Evolutionary conservation across 176 grass and related monocot genomes (phyloP).

Genomic region (Oryza nivara): DNA sequence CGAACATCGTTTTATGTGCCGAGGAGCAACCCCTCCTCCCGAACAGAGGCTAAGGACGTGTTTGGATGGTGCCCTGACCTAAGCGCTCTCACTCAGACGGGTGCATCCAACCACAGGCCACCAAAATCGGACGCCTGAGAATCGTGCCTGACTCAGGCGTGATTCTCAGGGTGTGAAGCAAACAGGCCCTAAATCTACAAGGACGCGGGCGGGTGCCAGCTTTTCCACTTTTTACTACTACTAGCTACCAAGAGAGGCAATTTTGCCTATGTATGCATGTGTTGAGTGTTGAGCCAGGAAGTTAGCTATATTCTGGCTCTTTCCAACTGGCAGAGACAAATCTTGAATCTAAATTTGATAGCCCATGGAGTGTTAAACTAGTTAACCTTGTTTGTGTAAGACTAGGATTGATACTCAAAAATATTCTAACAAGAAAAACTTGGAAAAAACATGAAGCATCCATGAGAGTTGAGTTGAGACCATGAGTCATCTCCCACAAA

Average conservation of each 20-base stretch:
- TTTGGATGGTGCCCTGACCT: too few relatives aligned
- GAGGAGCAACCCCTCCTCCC: too few relatives aligned
- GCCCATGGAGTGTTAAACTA: too few relatives aligned
- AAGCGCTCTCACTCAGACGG: too few relatives aligned
- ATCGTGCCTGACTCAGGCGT: too few relatives aligned
- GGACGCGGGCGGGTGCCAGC: too few relatives aligned
- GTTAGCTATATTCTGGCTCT: neutral
- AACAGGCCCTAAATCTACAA: neutral
- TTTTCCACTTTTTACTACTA: neutral
- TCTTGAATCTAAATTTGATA: neutral
- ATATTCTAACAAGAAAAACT: neutral
- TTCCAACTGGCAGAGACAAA: neutral
- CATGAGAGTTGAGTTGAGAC: neutral
- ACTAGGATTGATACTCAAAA: neutral
- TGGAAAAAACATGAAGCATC: neutral
- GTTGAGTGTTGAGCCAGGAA: neutral
- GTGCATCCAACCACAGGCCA: too few relatives aligned
- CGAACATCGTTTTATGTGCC: too few relatives aligned
- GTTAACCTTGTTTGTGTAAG: too few relatives aligned
- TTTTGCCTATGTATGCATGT: neutral
- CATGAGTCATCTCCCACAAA: neutral
- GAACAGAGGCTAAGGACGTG: too few relatives aligned
- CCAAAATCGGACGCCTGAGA: too few relatives aligned
- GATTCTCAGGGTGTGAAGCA: too few relatives aligned
- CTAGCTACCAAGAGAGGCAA: neutral